Percentiles rank a stretch among this genome's conserved stretches.
These are phyloP conservation scores for Termitomyces sp. DNA, from an alignment of 768 basidiomycete genomes.

Conservation along the genomic window DNA sequence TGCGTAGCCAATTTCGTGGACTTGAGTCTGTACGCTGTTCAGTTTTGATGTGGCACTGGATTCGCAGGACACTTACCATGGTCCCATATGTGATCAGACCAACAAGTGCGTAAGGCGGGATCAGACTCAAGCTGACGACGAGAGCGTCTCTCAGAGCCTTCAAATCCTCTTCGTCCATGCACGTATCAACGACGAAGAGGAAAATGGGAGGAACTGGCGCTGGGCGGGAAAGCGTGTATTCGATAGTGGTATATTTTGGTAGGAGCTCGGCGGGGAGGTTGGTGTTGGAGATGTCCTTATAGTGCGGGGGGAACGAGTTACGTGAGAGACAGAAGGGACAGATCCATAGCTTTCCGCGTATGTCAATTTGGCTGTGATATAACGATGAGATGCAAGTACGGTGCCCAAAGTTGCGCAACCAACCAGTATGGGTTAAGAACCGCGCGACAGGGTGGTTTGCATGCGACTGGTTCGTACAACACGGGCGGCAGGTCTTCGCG, in stretches of 20 bases:
- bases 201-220: slow-evolving; percentile 94
- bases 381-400: background rate
- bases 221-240: slow-evolving; percentile 94
- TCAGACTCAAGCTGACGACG: slow-evolving; percentile 86
- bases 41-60: background rate
- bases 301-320: slow-evolving; percentile 96
- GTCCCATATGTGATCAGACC: slow-evolving; percentile 96
- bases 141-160: slow-evolving; percentile 94
- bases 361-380: slow-evolving; percentile 88
- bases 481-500: slow-evolving; percentile 94
- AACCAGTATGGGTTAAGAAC: slow-evolving; percentile 98
- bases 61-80: slow-evolving; percentile 57
- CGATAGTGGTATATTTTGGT: slow-evolving; percentile 98
- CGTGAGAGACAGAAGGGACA: slow-evolving; percentile 97
- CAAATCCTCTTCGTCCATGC: slow-evolving; percentile 91
- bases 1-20: slow-evolving; percentile 95
- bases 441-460: slow-evolving; percentile 96
- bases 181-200: slow-evolving; percentile 96
- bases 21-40: slow-evolving; percentile 68
- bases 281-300: slow-evolving; percentile 96
- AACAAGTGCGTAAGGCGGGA: slow-evolving; percentile 92
- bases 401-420: slow-evolving; percentile 18
- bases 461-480: slow-evolving; percentile 96
- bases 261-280: slow-evolving; percentile 95
- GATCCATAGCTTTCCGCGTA: slow-evolving; percentile 98